Base-by-base conservation (phyloP, 192 early-diverging fungal species). In the Coemansia sp. region DNA sequence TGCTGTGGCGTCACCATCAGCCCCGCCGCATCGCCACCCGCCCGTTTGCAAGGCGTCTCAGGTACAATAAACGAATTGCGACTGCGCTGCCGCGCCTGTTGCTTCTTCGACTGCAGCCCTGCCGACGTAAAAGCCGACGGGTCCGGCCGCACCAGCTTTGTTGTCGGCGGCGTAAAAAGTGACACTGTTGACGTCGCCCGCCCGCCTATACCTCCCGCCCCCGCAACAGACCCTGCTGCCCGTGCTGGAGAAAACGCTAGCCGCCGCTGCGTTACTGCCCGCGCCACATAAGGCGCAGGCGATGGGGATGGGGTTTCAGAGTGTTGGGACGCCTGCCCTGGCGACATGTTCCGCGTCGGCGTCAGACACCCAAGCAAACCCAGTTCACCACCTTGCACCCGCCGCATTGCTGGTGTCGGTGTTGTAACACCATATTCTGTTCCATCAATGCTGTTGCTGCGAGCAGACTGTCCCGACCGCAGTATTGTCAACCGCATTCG, bases 81-180 rank as follows among this genome's bases (percentile, higher is more conserved):
- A 22, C 68, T 68, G 24, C 72, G 75, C 21, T 64, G 52, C 6
- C 78, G 71, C 9, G 75, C 71, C 57, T 64, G 63, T 61, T 80
- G 78, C 64, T 75, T 74, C 61, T 75, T 77, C 17, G 83, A 78
- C 65, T 78, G 71, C 42, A 84, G 59, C 24, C 83, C 83, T 0
- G 83, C 75, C 7, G 83, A 84, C 51, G 69, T 57, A 39, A 84
- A 84, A 20, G 62, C 83, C 2, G 74, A 73, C 0, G 83, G 78
- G 64, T 78, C 75, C 10, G 83, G 83, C 39, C 75, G 68, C 46
- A 84, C 78, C 22, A 84, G 78, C 71, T 78, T 84, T 11, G 83
- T 74, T 8, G 78, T 71, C 10, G 68, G 81, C 46, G 83, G 83
- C 21, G 83, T 84, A 62, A 84, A 84, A 59, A 84, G 50, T 17